phyloP scores from a whole-genome alignment of 2,329 filamentous ascomycete genomes.

The Colletotrichum camelliae region DNA sequence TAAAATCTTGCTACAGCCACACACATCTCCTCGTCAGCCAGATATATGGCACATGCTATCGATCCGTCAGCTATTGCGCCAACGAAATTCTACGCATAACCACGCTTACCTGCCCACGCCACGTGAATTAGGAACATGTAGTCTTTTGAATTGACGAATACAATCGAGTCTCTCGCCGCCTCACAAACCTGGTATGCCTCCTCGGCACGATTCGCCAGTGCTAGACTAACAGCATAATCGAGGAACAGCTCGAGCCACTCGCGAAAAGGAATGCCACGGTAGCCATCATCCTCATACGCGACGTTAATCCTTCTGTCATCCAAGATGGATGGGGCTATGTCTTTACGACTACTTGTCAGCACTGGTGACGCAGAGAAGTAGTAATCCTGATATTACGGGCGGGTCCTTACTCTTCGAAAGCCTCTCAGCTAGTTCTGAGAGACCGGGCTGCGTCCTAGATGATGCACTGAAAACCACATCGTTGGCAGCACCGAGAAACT shows the following conservation, averaged over 20 bases:
- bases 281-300: slow-evolving; percentile 48
- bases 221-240: slow-evolving; percentile 81
- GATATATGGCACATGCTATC: slow-evolving; percentile 80
- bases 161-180: slow-evolving; percentile 77
- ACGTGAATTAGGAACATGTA: slow-evolving; percentile 77
- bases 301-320: slow-evolving; percentile 25
- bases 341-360: slow-evolving; percentile 22
- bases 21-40: slow-evolving; percentile 79
- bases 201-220: slow-evolving; percentile 68
- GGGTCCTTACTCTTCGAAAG: slow-evolving; percentile 56
- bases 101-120: slow-evolving; percentile 70
- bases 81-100: background rate
- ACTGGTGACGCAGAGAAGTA: background rate
- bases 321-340: slow-evolving; percentile 32
- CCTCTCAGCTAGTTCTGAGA: slow-evolving; percentile 56
- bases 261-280: slow-evolving; percentile 80
- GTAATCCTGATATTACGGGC: background rate
- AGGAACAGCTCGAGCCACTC: slow-evolving; percentile 91
- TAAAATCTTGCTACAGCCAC: slow-evolving; percentile 79
- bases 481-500: slow-evolving; percentile 52
- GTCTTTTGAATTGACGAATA: slow-evolving; percentile 76
- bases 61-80: slow-evolving; percentile 15
- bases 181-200: slow-evolving; percentile 84
- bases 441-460: slow-evolving; percentile 22
- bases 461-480: slow-evolving; percentile 23